These are phyloP conservation scores for Aspergillus luchuensis DNA, from an alignment of 2,329 filamentous ascomycete genomes.

Conservation along the genomic window DNA sequence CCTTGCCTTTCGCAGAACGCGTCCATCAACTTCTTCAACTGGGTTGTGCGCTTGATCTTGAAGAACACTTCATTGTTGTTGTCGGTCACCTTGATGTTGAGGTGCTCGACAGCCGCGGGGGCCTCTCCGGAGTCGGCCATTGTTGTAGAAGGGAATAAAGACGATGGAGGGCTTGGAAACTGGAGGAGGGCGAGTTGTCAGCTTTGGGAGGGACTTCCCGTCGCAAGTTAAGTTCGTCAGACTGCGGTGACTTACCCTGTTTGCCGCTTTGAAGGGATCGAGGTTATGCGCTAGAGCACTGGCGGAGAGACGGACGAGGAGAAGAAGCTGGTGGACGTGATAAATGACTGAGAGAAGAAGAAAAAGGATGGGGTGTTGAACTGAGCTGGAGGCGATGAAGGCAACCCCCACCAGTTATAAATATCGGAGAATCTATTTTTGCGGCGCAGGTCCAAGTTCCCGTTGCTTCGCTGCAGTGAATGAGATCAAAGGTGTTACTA, in stretches of 20 bases:
- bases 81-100: conserved; percentile 99
- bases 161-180: not conserved
- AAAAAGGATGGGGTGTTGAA: conserved; percentile 14
- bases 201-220: not conserved
- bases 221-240: not conserved
- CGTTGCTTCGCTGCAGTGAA: conserved; percentile 5
- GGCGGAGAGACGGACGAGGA: not conserved
- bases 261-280: not conserved
- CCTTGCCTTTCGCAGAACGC: conserved; percentile 97
- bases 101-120: conserved; percentile 68
- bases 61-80: conserved; percentile 99
- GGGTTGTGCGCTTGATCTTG: conserved; percentile 97
- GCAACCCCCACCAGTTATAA: conserved; percentile 32
- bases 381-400: conserved; percentile 17
- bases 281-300: not conserved
- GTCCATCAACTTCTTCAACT: conserved; percentile 96
- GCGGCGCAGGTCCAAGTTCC: conserved; percentile 28
- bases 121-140: conserved; percentile 43
- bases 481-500: not conserved
- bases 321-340: conserved; percentile 8
- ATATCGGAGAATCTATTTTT: conserved; percentile 43
- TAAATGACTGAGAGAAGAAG: conserved; percentile 11
- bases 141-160: conserved; percentile 45
- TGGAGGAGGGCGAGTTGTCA: not conserved
- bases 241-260: not conserved